phyloP scores from a whole-genome alignment of 1,284 basidiomycete genomes.

The Heterobasidion irregulare region DNA sequence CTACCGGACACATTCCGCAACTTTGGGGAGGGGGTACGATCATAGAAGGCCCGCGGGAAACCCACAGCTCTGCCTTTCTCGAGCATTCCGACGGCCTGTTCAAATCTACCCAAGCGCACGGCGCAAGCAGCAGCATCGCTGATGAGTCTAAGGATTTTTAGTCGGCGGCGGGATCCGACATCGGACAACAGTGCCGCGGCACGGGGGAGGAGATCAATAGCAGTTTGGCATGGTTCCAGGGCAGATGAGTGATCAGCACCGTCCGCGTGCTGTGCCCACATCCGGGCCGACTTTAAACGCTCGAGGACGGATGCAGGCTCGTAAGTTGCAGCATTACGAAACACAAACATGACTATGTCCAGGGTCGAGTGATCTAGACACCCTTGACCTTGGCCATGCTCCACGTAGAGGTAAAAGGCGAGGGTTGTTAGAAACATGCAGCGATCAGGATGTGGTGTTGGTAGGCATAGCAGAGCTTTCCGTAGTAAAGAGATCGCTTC shows the following conservation, averaged over 20 bases:
- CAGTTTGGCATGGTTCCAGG: background rate
- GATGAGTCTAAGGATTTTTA: background rate
- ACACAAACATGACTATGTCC: background rate
- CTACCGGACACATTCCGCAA: background rate
- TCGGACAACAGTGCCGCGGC: background rate
- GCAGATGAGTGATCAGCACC: background rate
- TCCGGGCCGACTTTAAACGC: background rate
- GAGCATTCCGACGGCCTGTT: background rate
- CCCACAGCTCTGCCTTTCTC: background rate
- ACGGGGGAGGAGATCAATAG: background rate
- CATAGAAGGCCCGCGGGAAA: background rate
- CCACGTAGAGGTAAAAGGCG: background rate
- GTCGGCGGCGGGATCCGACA: background rate
- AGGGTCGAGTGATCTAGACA: background rate
- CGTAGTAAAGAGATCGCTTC: background rate
- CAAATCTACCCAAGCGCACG: background rate
- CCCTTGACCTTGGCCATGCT: background rate
- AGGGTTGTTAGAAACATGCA: background rate
- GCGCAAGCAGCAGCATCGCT: background rate
- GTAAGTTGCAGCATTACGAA: background rate
- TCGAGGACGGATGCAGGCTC: background rate
- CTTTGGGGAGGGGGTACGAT: background rate
- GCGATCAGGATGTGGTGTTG: background rate
- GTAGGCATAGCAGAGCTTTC: background rate
- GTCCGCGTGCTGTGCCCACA: background rate